Percentiles rank a stretch among this genome's conserved stretches.
These are phyloP conservation scores for Scutellaria minor DNA, from an alignment of 257 asterid species.

Conservation along the genomic window DNA sequence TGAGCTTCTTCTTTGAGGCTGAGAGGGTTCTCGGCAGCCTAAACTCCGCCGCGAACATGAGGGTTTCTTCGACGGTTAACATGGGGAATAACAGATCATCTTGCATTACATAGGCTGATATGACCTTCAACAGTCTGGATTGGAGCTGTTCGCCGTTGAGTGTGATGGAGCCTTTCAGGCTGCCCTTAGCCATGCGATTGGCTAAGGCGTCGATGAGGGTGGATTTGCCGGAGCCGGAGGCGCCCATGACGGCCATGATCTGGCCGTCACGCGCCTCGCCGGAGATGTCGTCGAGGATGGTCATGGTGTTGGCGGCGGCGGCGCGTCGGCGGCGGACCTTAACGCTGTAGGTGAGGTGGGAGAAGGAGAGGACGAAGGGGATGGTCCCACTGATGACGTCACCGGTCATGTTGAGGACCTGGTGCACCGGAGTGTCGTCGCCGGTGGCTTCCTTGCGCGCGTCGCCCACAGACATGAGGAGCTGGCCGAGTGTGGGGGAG, in stretches of 20 bases:
- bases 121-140: conserved; percentile 53
- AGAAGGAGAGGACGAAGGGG: conserved; percentile 65
- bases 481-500: conserved; percentile 50
- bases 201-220: conserved; percentile 74
- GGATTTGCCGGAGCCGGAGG: conserved; percentile 76
- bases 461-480: conserved; percentile 50
- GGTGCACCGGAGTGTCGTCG: conserved; percentile 75
- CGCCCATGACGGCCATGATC: conserved; percentile 75
- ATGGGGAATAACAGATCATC: conserved; percentile 74
- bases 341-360: conserved; percentile 63
- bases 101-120: conserved; percentile 84
- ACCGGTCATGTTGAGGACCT: conserved; percentile 39
- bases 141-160: conserved; percentile 65
- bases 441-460: conserved; percentile 58
- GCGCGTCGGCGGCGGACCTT: conserved; percentile 38
- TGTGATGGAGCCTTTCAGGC: conserved; percentile 56
- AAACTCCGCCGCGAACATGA: conserved; percentile 76
- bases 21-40: conserved; percentile 59
- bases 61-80: conserved; percentile 79
- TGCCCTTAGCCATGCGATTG: conserved; percentile 58
- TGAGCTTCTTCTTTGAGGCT: conserved; percentile 42
- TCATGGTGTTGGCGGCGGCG: conserved; percentile 33
- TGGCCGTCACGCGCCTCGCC: conserved; percentile 80
- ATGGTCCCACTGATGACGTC: conserved; percentile 35
- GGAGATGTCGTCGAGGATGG: conserved; percentile 55